Evolutionary conservation across 345 rosid genomes (phyloP), one percentile per base, ranked within the genome.

Genomic region (Odontarrhena argentea): DNA sequence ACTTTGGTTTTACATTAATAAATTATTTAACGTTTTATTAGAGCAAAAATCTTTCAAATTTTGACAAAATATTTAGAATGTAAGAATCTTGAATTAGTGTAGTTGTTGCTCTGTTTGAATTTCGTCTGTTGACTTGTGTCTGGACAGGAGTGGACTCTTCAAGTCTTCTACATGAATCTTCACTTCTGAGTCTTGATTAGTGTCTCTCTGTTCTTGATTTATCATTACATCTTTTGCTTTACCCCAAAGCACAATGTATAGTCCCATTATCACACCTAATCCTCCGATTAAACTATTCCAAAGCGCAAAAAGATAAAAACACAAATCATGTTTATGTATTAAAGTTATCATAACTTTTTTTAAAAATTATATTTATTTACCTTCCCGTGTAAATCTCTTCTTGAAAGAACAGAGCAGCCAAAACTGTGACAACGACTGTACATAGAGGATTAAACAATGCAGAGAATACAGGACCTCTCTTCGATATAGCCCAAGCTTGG

Each of bases 201-300:
- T 49, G 5, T 55, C 75, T 22, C 43, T 60, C 34, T 57, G 8
- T 44, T 58, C 59, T 66, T 77, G 67, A 73, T 50, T 65, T 48
- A 65, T 65, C 59, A 49, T 67, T 3, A 74, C 60, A 48, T 85
- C 89, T 64, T 81, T 63, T 54, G 84, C 86, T 62, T 85, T 85
- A 13, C 91, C 91, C 93, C 93, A 87, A 0, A 87, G 81, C 36
- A 83, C 87, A 7, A 55, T 25, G 28, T 83, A 83, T 46, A 81
- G 71, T 22, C 85, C 87, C 65, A 75, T 50, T 5, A 83, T 77
- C 74, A 83, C 87, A 38, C 64, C 77, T 45, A 62, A n/a, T 35
- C 83, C 87, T 26, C 89, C 93, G 12, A 86, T 36, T 74, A 86
- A 70, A 74, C 91, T 85, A 77, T 60, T n/a, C n/a, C n/a, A n/a